phyloP scores from a whole-genome alignment of 2,329 filamentous ascomycete species.

The Paradendryphiella salina region DNA sequence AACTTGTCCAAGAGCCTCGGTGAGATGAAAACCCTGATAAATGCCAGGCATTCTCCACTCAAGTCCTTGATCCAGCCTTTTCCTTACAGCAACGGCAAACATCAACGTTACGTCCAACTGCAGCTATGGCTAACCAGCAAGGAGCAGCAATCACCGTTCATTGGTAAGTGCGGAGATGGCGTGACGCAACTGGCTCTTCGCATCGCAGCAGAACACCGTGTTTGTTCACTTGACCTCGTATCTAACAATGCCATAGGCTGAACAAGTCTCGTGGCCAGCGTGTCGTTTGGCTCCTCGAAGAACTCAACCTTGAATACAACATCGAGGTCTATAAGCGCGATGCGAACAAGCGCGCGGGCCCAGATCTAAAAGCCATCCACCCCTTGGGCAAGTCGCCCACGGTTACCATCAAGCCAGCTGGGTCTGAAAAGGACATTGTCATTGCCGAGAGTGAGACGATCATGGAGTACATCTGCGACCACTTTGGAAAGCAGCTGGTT shows the following conservation, averaged over 20 bases:
- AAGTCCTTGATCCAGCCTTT: background rate
- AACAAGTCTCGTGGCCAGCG: conserved; percentile 80
- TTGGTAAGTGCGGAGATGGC: conserved; percentile 32
- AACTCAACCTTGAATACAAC: conserved; percentile 77
- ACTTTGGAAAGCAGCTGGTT: conserved; percentile 59
- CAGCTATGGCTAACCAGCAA: conserved; percentile 34
- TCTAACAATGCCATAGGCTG: conserved; percentile 61
- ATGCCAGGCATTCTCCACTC: background rate
- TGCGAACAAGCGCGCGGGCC: conserved; percentile 68
- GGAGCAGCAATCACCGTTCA: conserved; percentile 44
- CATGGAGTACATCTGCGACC: conserved; percentile 76
- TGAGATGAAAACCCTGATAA: background rate
- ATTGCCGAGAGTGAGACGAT: conserved; percentile 84
- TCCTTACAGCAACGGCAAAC: background rate
- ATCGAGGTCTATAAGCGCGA: conserved; percentile 76
- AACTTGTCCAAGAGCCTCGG: conserved; percentile 10
- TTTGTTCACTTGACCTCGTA: background rate
- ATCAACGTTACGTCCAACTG: background rate
- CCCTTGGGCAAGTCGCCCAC: conserved; percentile 86
- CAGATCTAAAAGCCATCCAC: conserved; percentile 75
- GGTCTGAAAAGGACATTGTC: conserved; percentile 57
- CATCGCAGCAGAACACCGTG: conserved; percentile 9
- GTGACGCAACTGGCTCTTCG: background rate
- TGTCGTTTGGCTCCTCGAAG: conserved; percentile 83
- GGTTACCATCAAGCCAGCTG: conserved; percentile 63